A percentile compares a stretch with the other conserved stretches of the same genome.
phyloP scores from a whole-genome alignment of 768 basidiomycete species.

The Hortiboletus flavorubellus region DNA sequence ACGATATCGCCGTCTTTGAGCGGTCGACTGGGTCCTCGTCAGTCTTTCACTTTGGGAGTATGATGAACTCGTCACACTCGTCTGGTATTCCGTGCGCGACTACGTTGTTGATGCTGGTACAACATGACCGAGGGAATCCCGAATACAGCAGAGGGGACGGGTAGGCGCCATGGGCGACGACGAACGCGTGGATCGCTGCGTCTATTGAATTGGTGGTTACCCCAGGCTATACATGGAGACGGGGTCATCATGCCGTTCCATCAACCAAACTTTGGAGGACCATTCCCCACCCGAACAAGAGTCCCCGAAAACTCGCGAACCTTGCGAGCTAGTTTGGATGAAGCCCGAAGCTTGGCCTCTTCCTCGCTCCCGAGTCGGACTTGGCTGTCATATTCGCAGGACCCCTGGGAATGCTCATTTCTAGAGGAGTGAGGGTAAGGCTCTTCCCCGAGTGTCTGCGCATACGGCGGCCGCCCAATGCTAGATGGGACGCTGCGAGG shows the following conservation, averaged over 20 bases:
- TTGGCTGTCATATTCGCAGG: constrained; percentile 28
- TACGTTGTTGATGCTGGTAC: constrained; percentile 82
- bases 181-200: constrained; percentile 64
- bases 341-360: constrained; percentile 49
- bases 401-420: neutral
- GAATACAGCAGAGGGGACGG: constrained; percentile 81
- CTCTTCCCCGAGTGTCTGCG: constrained; percentile 9
- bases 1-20: constrained; percentile 83
- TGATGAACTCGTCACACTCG: constrained; percentile 49
- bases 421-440: neutral
- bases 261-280: neutral
- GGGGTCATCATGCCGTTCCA: neutral
- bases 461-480: constrained; percentile 58
- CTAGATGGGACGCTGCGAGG: constrained; percentile 53
- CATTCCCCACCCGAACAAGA: constrained; percentile 46
- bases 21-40: constrained; percentile 56
- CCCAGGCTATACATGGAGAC: constrained; percentile 46
- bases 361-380: constrained; percentile 53
- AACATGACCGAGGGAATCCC: constrained; percentile 48
- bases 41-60: neutral
- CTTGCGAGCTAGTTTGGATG: constrained; percentile 52
- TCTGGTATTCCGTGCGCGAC: constrained; percentile 90
- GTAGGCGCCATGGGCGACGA: constrained; percentile 68
- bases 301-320: constrained; percentile 54
- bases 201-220: constrained; percentile 78